Evolutionary conservation across 441 rosid species (phyloP), one percentile per base, ranked within the genome.

Genomic region (Populus tomentosa): DNA sequence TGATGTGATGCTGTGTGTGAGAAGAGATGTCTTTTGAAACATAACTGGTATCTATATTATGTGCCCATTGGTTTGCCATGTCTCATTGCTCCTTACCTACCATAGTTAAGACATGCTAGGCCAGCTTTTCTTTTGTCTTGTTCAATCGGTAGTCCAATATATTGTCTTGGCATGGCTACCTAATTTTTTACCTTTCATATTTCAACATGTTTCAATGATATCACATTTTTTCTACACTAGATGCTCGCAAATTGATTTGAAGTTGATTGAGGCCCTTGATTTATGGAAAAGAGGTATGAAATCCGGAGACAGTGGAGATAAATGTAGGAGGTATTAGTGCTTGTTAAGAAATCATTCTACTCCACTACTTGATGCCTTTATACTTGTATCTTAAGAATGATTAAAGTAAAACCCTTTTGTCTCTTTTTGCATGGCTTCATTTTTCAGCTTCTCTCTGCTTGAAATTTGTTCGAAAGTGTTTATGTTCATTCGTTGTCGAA

Each of bases 221-320:
- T 71, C n/a, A 5, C 0, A 7, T 20, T 59, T 38, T 20, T 28
- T 70, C 8, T 0, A 26, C 13, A 42, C n/a, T 67, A n/a, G 32
- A n/a, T n/a, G 71, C n/a, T 69, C 23, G 18, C 66, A 79, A 21
- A 71, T 13, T 80, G 20, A 13, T 67, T 61, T 35, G 64, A 65
- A 72, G 23, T 6, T 83, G 78, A 67, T 68, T 50, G n/a, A 50
- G 59, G 20, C 76, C 88, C 88, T 81, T 84, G 82, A 81, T 83
- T 85, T 85, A 80, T 67, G 88, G 84, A 16, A 73, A 81, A 80
- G 80, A 75, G 84, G 80, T 74, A 18, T 80, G 79, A 85, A 67
- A 76, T 83, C 72, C 8, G 75, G 82, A 76, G 79, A 81, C 78
- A 80, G 23, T 50, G 63, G 46, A 11, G 64, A 70, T 71, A 77